Conservation (phyloP, 371 early-diverging fungal species). For the Mucor indicus region DNA sequence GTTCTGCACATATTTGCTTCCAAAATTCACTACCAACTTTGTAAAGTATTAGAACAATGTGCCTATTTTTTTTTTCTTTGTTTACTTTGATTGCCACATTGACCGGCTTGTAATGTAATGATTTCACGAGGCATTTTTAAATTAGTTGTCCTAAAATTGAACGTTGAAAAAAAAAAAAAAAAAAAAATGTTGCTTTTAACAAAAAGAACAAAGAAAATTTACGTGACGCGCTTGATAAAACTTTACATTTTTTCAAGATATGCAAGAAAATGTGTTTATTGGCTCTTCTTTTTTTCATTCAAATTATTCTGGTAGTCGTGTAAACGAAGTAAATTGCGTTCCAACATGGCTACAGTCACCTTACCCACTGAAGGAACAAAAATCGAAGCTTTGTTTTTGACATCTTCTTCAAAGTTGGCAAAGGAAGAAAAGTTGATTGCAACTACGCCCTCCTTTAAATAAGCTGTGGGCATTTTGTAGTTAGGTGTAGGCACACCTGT, state of each 20-base stretch:
- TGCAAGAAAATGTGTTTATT: no score
- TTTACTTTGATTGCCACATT: conserved; percentile 96
- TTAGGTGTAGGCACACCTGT: conserved; percentile 92
- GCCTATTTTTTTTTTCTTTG: no score
- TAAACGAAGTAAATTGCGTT: conserved; percentile 88
- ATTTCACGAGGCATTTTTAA: conserved; percentile 78
- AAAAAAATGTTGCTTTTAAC: no score
- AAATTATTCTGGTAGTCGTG: conserved; percentile 62
- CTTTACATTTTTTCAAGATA: no score
- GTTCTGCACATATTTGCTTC: conserved; percentile 87
- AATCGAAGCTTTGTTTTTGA: conserved; percentile 85
- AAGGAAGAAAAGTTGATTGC: conserved; percentile 94
- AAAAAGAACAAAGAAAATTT: no score
- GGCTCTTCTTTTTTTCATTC: conserved; percentile 19
- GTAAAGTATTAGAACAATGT: background rate
- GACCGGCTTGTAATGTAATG: conserved; percentile 94
- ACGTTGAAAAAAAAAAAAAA: no score
- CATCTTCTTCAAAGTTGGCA: conserved; percentile 87
- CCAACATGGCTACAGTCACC: conserved; percentile 96
- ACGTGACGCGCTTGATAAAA: no score
- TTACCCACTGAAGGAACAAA: conserved; percentile 97
- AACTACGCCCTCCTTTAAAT: conserved; percentile 91
- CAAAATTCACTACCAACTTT: conserved; percentile 93
- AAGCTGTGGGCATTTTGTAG: conserved; percentile 83
- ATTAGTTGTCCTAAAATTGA: no score